Percentiles rank a stretch among this genome's conserved stretches.
Conservation (phyloP, 73 alveolate genomes). For the Uronychia setigera region DNA sequence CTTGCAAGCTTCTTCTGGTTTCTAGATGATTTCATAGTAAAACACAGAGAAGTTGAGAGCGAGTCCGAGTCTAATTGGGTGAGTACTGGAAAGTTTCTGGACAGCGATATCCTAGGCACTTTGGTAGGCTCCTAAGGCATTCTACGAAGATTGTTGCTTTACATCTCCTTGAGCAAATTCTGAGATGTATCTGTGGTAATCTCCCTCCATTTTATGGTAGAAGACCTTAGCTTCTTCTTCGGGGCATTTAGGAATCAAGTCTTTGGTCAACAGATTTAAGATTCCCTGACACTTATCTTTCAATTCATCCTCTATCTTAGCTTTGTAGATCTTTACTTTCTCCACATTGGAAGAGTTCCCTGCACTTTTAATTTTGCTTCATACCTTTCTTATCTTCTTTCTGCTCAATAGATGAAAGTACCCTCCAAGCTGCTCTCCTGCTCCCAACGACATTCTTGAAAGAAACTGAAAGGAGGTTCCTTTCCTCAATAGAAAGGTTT, state of each 20-base stretch:
- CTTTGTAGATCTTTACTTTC: constrained; percentile 73
- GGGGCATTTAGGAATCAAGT: constrained; percentile 68
- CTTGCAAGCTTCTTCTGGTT: constrained; percentile 69
- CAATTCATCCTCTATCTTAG: constrained; percentile 81
- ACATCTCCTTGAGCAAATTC: constrained; percentile 60
- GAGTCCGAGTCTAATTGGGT: constrained; percentile 69
- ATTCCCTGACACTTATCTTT: constrained; percentile 74
- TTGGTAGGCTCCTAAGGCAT: constrained; percentile 41
- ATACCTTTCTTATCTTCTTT: constrained; percentile 82
- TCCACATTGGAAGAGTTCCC: constrained; percentile 54
- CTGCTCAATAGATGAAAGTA: constrained; percentile 72
- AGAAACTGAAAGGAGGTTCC: constrained; percentile 85
- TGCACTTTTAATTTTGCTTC: constrained; percentile 5
- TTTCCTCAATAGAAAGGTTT: constrained; percentile 85
- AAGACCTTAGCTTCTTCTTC: constrained; percentile 84
- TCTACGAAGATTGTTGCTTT: constrained; percentile 25
- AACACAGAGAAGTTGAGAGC: constrained; percentile 78
- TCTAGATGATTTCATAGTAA: constrained; percentile 67
- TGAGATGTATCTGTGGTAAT: constrained; percentile 78
- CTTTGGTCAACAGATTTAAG: constrained; percentile 68
- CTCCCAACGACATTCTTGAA: constrained; percentile 88
- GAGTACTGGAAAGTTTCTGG: constrained; percentile 39
- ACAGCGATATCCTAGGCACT: constrained; percentile 49
- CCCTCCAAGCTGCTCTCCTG: constrained; percentile 91
- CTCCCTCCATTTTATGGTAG: constrained; percentile 84